A percentile compares a stretch with the other conserved stretches of the same genome.
Conservation (phyloP, 129 eudicot species). For the Chrysanthemum makinoi region DNA sequence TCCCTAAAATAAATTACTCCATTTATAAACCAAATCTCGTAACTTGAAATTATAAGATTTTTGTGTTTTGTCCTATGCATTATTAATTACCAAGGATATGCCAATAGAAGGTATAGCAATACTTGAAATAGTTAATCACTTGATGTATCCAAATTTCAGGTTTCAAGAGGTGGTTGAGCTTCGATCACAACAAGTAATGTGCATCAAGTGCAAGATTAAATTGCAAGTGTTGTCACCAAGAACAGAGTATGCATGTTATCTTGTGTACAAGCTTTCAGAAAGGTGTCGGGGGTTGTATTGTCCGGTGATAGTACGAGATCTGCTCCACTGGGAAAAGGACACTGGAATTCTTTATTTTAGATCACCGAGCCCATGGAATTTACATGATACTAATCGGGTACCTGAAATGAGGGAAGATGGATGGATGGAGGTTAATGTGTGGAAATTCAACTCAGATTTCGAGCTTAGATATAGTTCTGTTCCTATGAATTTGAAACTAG, state of each 20-base stretch:
- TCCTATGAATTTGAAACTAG: not conserved
- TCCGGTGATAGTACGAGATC: not conserved
- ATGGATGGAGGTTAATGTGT: slow-evolving; percentile 18
- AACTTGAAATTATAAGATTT: not conserved
- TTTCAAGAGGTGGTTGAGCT: slow-evolving; percentile 9
- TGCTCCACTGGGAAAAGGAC: not conserved
- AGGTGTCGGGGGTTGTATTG: slow-evolving; percentile 5
- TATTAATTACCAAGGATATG: not conserved
- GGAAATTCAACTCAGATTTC: slow-evolving; percentile 6
- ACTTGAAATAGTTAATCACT: not conserved
- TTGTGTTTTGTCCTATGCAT: not conserved
- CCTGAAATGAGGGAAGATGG: slow-evolving; percentile 7
- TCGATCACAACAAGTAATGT: not conserved
- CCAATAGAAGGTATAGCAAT: not conserved
- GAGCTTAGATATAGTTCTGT: not conserved
- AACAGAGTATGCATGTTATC: not conserved
- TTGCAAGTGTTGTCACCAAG: too few relatives aligned
- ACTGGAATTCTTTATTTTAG: not conserved
- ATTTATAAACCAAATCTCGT: not conserved
- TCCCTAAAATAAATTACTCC: not conserved
- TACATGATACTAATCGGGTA: not conserved
- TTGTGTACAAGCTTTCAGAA: slow-evolving; percentile 16
- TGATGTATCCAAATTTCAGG: not conserved
- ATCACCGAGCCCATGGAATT: not conserved
- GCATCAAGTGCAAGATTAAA: slow-evolving; percentile 5